Conservation (phyloP, 179 eudicot genomes). For the Beta corolliflora region DNA sequence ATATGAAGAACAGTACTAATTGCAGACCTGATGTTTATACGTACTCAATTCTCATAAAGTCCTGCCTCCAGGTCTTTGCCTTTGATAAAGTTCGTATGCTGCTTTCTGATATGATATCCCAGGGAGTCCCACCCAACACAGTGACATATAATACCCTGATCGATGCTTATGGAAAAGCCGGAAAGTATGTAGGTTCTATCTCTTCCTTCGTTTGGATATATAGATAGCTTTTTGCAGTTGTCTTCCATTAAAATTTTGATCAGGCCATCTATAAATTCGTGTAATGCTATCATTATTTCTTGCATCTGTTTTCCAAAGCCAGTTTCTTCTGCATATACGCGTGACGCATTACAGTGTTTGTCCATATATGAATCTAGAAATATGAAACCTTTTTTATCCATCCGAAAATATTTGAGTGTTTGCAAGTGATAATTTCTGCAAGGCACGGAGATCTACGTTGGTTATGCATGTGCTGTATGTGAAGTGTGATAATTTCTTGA, state of each 20-base stretch:
- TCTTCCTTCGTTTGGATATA: background rate
- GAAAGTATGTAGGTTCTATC: conserved; percentile 44
- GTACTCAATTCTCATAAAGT: conserved; percentile 77
- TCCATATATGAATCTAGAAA: background rate
- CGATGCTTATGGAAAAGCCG: conserved; percentile 86
- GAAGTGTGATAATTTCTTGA: background rate
- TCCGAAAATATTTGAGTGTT: background rate
- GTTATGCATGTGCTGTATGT: background rate
- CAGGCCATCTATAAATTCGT: background rate
- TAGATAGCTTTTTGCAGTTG: conserved; percentile 4
- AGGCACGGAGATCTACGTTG: too few species aligned
- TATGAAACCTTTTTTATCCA: background rate
- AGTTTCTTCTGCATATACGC: background rate
- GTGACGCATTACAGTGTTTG: background rate
- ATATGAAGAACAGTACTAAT: conserved; percentile 63
- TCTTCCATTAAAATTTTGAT: background rate
- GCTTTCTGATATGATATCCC: conserved; percentile 78
- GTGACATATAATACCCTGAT: conserved; percentile 83
- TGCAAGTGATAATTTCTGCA: background rate
- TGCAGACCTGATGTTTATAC: conserved; percentile 82
- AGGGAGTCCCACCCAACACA: conserved; percentile 77
- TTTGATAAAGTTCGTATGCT: conserved; percentile 61
- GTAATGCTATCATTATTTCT: background rate
- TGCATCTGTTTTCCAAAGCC: background rate
- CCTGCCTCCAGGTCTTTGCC: conserved; percentile 65